Base-by-base conservation (phyloP, 305 asterid genomes). In the Fraxinus latifolia region DNA sequence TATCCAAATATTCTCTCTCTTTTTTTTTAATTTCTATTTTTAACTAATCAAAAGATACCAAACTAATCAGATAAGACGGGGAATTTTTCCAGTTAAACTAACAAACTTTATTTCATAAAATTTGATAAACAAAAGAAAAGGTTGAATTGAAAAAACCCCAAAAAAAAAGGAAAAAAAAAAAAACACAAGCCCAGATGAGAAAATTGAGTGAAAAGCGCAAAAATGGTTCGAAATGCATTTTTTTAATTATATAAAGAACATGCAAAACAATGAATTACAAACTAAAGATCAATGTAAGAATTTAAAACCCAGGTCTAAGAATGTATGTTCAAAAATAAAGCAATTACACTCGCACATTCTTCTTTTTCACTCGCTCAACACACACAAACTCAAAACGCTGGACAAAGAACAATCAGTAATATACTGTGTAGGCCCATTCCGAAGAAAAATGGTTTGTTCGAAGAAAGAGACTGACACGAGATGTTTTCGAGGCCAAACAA, bases 401-500 rank as follows among this genome's bases (percentile, higher is more conserved):
- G 7, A 29, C 37, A 14, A 27, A 27, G 37, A 25, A 67, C 74
- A 67, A 67, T 27, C 77, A 70, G 25, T 19, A 44, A 17, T 21
- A 21, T 65, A 36, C 44, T 76, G 19, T 74, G 85, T 67, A 8
- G 77, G 77, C 88, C 85, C 80, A 83, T 78, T 78, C 72, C 70
- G 74, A 84, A 86, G 34, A 80, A 74, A 74, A 81, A 50, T 80
- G 62, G 47, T 75, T 80, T 71, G 81, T 71, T 67, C 15, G 42
- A 82, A 84, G 79, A 86, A 82, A 82, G 86, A 80, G 91, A 85
- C 83, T 78, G 89, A 83, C 89, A 82, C 80, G 87, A 87, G 91
- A 53, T 82, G 88, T 88, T 88, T 86, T 90, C 96, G 91, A 89
- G 92, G 92, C 87, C 73, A 70, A 83, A 88, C 89, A 42, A 42